Evolutionary conservation across 495 filamentous ascomycete species (phyloP).

Genomic region (Penicillium manginii): DNA sequence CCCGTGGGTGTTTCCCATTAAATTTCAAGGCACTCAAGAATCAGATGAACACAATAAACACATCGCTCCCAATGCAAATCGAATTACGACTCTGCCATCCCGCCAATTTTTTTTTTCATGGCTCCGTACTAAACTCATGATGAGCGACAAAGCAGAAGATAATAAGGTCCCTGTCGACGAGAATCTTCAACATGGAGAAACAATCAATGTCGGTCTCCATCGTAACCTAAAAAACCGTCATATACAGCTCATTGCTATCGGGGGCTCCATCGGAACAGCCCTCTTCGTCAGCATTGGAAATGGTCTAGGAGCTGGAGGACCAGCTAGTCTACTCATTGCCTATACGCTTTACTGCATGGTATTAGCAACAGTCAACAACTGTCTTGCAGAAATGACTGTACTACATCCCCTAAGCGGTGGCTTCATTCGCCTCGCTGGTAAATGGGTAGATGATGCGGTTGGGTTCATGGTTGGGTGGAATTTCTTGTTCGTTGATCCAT

Average conservation of each 20-base stretch:
- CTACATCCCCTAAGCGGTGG: constrained; percentile 60
- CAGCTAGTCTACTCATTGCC: constrained; percentile 53
- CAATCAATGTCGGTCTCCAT: constrained; percentile 15
- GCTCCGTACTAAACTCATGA: too few species aligned
- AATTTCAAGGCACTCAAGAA: too few species aligned
- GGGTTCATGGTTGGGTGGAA: constrained; percentile 62
- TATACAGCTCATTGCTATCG: constrained; percentile 60
- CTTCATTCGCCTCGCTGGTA: constrained; percentile 49
- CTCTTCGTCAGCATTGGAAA: constrained; percentile 51
- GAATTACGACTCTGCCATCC: too few species aligned
- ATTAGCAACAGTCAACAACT: constrained; percentile 39
- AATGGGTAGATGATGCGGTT: constrained; percentile 56
- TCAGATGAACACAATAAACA: too few species aligned
- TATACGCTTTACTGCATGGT: constrained; percentile 39
- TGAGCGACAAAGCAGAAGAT: too few species aligned
- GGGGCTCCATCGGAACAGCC: constrained; percentile 65
- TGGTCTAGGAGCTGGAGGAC: constrained; percentile 48
- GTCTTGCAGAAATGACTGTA: constrained; percentile 49
- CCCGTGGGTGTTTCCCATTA: too few species aligned
- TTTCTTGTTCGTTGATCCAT: constrained; percentile 51
- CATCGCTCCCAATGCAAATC: too few species aligned
- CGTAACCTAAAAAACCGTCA: constrained; percentile 46
- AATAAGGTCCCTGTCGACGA: too few species aligned
- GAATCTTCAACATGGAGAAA: neutral
- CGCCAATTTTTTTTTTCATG: too few species aligned